Evolutionary conservation across 257 asterid genomes (phyloP).

Genomic region (Anisodus acutangulus): DNA sequence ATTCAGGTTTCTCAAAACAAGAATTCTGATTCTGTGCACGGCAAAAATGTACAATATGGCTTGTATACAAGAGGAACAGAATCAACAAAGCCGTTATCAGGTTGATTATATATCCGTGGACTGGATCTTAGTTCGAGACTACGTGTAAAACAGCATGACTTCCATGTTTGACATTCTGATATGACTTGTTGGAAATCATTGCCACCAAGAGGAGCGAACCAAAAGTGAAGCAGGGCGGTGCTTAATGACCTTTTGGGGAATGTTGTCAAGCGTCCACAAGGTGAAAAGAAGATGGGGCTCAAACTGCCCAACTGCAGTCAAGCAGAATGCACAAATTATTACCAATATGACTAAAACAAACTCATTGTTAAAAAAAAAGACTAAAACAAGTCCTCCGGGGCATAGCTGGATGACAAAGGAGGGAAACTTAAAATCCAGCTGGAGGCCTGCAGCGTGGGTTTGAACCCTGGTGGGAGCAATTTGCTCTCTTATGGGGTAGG

Average conservation of each 20-base stretch:
- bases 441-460: too few relatives aligned
- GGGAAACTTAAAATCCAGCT: too few relatives aligned
- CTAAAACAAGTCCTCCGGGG: too few relatives aligned
- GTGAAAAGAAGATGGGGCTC: too few relatives aligned
- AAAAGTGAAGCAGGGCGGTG: conserved; percentile 42
- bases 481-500: too few relatives aligned
- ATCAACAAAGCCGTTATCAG: not conserved
- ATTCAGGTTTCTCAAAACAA: conserved; percentile 41
- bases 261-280: conserved; percentile 32
- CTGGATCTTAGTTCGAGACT: conserved; percentile 32
- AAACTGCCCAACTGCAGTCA: conserved; percentile 25
- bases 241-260: conserved; percentile 5
- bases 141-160: conserved; percentile 33
- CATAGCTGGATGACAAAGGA: too few relatives aligned
- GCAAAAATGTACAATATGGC: conserved; percentile 34
- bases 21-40: conserved; percentile 31
- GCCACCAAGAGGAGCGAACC: conserved; percentile 37
- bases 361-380: too few relatives aligned
- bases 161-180: conserved; percentile 35
- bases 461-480: too few relatives aligned
- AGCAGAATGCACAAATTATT: conserved; percentile 12
- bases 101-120: conserved; percentile 25
- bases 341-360: not conserved
- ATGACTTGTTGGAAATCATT: conserved; percentile 34
- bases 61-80: conserved; percentile 15